Percentiles rank a stretch among this genome's conserved stretches.
These are phyloP conservation scores for Ceratocystis papillata DNA, from an alignment of 2,329 filamentous ascomycete species.

Conservation along the genomic window DNA sequence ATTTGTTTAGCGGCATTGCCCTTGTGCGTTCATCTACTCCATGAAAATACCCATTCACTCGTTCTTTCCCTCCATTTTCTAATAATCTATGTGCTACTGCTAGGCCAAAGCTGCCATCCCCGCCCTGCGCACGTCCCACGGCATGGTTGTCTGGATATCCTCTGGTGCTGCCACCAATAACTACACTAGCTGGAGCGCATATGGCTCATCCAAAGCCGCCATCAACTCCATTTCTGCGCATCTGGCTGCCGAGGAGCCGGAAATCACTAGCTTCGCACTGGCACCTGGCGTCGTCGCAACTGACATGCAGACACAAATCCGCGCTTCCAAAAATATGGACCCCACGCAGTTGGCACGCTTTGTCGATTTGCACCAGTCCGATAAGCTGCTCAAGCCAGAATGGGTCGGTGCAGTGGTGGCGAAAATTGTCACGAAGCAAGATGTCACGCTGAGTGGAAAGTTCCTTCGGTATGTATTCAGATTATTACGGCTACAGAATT, in stretches of 20 bases:
- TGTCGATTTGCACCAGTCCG: constrained; percentile 54
- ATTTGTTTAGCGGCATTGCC: constrained; percentile 73
- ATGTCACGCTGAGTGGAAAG: constrained; percentile 60
- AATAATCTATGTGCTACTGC: not conserved
- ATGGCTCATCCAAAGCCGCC: constrained; percentile 74
- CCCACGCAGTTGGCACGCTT: constrained; percentile 56
- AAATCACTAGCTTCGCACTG: constrained; percentile 61
- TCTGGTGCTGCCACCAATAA: constrained; percentile 61
- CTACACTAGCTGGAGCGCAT: constrained; percentile 66
- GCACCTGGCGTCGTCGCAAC: constrained; percentile 77
- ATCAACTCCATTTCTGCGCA: constrained; percentile 69
- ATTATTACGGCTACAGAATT: not conserved
- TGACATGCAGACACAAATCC: constrained; percentile 75
- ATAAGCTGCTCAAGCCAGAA: constrained; percentile 66
- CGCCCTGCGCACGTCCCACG: constrained; percentile 55
- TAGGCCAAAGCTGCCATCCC: constrained; percentile 62
- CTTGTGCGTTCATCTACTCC: constrained; percentile 45
- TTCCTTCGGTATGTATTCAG: constrained; percentile 50
- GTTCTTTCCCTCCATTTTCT: not conserved
- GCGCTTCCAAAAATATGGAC: constrained; percentile 48
- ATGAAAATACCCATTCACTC: not conserved
- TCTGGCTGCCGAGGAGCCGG: constrained; percentile 63
- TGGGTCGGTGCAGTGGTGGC: constrained; percentile 81
- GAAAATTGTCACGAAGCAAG: constrained; percentile 56
- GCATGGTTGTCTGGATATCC: constrained; percentile 66